Evolutionary conservation across 2,329 filamentous ascomycete genomes (phyloP), one percentile per base, ranked within the genome.

Genomic region (Fusarium torulosum): DNA sequence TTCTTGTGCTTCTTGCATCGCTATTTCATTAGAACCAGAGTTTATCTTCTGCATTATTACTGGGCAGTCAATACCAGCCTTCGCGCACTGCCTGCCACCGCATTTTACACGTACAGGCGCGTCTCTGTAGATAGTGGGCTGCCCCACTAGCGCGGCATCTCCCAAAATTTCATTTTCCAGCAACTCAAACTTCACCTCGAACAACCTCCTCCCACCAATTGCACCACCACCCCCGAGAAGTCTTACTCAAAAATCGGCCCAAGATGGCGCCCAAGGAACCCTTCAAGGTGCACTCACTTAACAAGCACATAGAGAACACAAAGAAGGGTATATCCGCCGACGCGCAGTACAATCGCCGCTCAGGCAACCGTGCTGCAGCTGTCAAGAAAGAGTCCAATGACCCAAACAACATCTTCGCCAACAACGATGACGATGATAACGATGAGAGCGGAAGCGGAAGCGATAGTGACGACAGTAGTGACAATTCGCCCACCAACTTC

Each of bases 181-280:
- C 59, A 69, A 65, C 61, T 59, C 56, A 46, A 60, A 60, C 67
- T 69, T 74, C 63, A 51, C 38, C 49, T 55, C 55, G 23, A 63
- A 49, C 58, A 64, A 55, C 64, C 45, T 62, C 61, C 49, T 52
- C 50, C 47, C 29, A 27, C 57, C 69, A 61, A 72, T 75, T 74
- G 69, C 71, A 53, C 64, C 63, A 41, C 59, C 62, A 58, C 53
- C 53, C 57, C 50, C 59, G 45, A 57, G 51, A 69, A 68, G 23
- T 47, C 40, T 61, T 33, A 47, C 17, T 19, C 10, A 21, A 33
- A 59, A 59, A 62, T 40, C 46, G 63, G 58, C 63, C 65, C 63
- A 75, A 69, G 63, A 80, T 80, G 79, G 78, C 77, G 57, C 76
- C 76, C 53, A 79, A 77, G 44, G 71, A 74, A 64, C 72, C 74